Percentiles rank a stretch among this genome's conserved stretches.
phyloP scores from a whole-genome alignment of 208 protist species.

The Trypanosoma avium region DNA sequence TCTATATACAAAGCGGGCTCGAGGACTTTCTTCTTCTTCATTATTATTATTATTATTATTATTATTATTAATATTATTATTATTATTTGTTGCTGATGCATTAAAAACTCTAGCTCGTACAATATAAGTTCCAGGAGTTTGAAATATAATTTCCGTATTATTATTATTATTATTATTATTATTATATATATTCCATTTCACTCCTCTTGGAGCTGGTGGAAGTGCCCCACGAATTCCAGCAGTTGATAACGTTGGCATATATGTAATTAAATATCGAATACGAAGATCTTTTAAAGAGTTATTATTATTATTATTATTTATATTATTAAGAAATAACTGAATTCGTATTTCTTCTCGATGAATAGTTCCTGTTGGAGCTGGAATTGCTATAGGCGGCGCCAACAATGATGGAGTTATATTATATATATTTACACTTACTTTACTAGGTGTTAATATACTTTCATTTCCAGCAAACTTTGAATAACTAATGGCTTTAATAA shows the following conservation, averaged over 20 bases:
- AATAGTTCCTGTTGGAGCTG: background rate
- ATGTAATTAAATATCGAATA: constrained; percentile 6
- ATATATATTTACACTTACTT: background rate
- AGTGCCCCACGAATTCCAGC: constrained; percentile 6
- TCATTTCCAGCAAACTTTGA: background rate
- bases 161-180: background rate
- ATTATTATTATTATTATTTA: background rate
- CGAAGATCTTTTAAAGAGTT: background rate
- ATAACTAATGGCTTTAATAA: constrained; percentile 9
- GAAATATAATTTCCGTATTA: background rate
- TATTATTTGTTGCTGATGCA: too few relatives aligned
- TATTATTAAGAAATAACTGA: too few relatives aligned
- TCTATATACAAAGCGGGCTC: background rate
- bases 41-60: too few relatives aligned
- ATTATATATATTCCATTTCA: constrained; percentile 5
- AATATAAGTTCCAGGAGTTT: constrained; percentile 19
- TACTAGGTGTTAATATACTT: background rate
- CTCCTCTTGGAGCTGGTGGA: background rate
- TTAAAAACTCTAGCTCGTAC: background rate
- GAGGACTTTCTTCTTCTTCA: background rate
- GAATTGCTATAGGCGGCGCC: background rate
- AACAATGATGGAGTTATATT: constrained; percentile 1
- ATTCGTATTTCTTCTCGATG: background rate
- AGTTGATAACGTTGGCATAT: constrained; percentile 6
- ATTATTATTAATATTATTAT: too few relatives aligned